These are phyloP conservation scores for Silene conica DNA, from an alignment of 148 eudicot species.

Conservation along the genomic window DNA sequence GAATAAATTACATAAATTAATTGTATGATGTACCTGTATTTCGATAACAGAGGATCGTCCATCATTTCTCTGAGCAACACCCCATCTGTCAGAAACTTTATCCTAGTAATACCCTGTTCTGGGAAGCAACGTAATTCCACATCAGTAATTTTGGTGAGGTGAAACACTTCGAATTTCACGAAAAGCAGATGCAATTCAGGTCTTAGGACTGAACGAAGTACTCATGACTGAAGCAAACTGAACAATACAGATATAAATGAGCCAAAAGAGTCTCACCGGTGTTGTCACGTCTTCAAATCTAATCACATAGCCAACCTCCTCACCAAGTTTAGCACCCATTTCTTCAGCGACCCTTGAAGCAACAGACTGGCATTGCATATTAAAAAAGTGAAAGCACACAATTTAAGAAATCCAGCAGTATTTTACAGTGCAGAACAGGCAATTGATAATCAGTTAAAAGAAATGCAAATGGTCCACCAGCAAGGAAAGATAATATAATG, in stretches of 20 bases:
- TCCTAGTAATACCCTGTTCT: conserved; percentile 73
- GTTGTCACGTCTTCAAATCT: conserved; percentile 89
- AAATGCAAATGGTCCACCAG: background rate
- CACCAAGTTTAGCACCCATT: conserved; percentile 94
- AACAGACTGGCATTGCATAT: conserved; percentile 52
- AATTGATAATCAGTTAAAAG: background rate
- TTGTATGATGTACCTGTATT: conserved; percentile 54
- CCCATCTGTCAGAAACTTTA: conserved; percentile 96
- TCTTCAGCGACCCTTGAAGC: conserved; percentile 96
- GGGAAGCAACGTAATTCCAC: conserved; percentile 35
- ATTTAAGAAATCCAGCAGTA: background rate
- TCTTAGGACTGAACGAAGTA: background rate
- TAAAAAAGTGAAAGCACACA: conserved; percentile 14
- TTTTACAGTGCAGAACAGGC: background rate
- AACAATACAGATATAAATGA: background rate
- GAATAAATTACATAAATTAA: background rate
- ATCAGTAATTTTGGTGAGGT: conserved; percentile 15
- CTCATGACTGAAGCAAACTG: background rate
- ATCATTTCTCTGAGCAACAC: conserved; percentile 97
- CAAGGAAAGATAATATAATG: background rate
- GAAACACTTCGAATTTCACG: conserved; percentile 9
- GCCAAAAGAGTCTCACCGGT: conserved; percentile 28
- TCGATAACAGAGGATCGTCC: conserved; percentile 93
- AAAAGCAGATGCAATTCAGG: background rate
- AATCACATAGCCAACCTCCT: conserved; percentile 97